Evolutionary conservation across 176 grass and related monocot species (phyloP), one percentile per base, ranked within the genome.

Genomic region (Otatea glauca): DNA sequence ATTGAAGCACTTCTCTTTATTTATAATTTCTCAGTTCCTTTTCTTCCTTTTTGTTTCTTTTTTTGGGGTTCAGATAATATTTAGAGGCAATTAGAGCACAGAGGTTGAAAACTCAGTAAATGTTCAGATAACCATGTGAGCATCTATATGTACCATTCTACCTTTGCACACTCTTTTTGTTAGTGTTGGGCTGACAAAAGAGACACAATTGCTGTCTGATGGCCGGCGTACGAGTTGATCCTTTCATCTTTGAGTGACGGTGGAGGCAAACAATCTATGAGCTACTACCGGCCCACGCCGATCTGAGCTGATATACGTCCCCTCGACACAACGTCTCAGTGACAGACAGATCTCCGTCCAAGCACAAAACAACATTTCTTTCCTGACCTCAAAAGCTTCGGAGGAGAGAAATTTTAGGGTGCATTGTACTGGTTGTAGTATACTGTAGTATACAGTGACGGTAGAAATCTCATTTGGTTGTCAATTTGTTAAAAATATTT

Each of bases 261-360:
- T 84, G 60, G 58, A 54, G 32, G 44, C 70, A 66, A 51, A 74
- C 32, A 7, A 54, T 41, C 54, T 53, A 29, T n/a, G 54, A n/a
- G 4, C 47, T 62, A 35, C 51, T 60, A 37, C 35, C 4, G 38
- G 65, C 17, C 49, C 63, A 56, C 9, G 49, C 14, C 17, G 49
- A 69, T 67, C 68, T 45, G 32, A 12, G 7, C 34, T 85, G 64
- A 32, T 23, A 29, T n/a, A 21, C 5, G 35, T 38, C 55, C 84
- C 49, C 44, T 43, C 60, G n/a, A 41, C 51, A 43, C 21, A 20
- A 51, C 55, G 18, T 50, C 60, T 38, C 29, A 29, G 29, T 29
- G 29, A 29, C 29, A 29, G 29, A 72, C 80, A 18, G 14, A 43
- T 67, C 61, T 29, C 32, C 42, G 13, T 80, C 47, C 29, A 29